Base-by-base conservation (phyloP, 2,329 filamentous ascomycete genomes). In the Paramyrothecium roridum region DNA sequence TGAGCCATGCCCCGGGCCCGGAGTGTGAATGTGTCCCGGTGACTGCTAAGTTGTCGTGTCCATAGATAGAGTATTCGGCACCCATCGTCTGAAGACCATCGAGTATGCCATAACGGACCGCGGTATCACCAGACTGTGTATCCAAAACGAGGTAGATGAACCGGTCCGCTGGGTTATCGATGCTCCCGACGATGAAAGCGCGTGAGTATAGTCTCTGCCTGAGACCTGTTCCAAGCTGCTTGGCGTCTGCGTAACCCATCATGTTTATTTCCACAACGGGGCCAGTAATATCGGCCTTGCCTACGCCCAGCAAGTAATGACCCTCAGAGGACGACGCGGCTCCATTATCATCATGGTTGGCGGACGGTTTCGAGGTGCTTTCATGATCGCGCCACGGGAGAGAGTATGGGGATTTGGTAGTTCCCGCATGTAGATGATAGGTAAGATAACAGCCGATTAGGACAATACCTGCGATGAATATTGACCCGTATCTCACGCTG, bases 21-120 rank as follows among this genome's bases (percentile, higher is more conserved):
- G 91, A 88, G 73, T 97, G 93, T 2, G 90, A 93, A 69, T 97
- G 93, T 0, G 93, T 96, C 34, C 91, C 93, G 2, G 90, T 95
- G 19, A 97, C 82, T n/a, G 93, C 93, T 19, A 96, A 75, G 63
- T 96, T 96, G 61, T 88, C 81, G 64, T 89, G 84, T 49, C 82
- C 84, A 70, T 96, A 68, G 54, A 89, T 75, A 17, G 85, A 77
- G 68, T 93, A 96, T 4, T 89, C 86, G 7, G 78, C 73, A 0
- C 91, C 92, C 20, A 96, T 73, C 0, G 75, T 76, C 40, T 80
- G 79, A 13, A 97, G 75, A 1, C 84, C 88, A 52, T 91, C 80
- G 13, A 96, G 75, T 56, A 96, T 90, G 23, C 91, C 92, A 71
- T 93, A 86, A 45, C 92, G 84, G 45, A 96, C 81, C 1, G 91